phyloP scores from a whole-genome alignment of 176 grass and related monocot genomes.

The Puccinellia tenuiflora region DNA sequence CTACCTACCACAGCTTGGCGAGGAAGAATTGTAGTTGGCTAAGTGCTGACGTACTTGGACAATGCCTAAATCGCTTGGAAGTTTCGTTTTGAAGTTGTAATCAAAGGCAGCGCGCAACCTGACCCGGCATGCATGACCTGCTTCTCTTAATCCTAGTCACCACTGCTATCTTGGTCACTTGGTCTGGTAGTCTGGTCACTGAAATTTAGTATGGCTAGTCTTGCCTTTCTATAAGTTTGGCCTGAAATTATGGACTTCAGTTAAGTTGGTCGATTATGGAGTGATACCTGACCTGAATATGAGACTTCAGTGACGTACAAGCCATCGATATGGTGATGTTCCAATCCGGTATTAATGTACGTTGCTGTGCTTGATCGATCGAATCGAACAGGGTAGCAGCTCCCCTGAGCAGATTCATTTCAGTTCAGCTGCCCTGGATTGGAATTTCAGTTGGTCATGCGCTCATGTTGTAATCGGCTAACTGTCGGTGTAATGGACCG shows the following conservation, averaged over 20 bases:
- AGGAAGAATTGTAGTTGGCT: neutral
- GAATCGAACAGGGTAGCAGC: neutral
- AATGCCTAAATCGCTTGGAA: neutral
- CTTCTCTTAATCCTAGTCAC: neutral
- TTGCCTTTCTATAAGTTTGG: neutral
- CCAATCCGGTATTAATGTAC: neutral
- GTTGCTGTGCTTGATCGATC: neutral
- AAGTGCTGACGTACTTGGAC: neutral
- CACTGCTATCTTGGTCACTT: neutral
- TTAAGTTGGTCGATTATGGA: neutral
- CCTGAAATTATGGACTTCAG: neutral
- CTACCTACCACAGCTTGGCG: constrained; percentile 18
- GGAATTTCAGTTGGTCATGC: neutral
- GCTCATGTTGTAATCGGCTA: neutral
- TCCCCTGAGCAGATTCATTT: neutral
- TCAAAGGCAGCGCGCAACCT: neutral
- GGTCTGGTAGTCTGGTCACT: neutral
- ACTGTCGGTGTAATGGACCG: neutral
- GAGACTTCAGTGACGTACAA: neutral
- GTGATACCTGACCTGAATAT: neutral
- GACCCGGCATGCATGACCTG: neutral
- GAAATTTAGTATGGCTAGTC: neutral
- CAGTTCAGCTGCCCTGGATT: neutral
- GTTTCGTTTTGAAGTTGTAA: neutral
- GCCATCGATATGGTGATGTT: neutral